phyloP scores from a whole-genome alignment of 108 stramenopile genomes.

The Skeletonema costatum region DNA sequence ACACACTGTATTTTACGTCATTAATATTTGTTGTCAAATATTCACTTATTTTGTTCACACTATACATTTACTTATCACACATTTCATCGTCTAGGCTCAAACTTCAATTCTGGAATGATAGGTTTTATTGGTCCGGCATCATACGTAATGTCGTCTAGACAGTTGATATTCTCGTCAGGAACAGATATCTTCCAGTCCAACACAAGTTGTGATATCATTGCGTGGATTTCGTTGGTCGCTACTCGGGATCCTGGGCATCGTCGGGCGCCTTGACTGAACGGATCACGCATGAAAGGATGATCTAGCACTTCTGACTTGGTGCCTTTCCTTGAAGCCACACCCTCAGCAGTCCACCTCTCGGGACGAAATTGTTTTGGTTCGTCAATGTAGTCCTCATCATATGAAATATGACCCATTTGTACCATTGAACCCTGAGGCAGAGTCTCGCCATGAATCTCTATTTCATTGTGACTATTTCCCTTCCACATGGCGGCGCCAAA shows the following conservation, averaged over 20 bases:
- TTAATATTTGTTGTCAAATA: too few relatives aligned
- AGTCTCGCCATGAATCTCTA: slow-evolving; percentile 32
- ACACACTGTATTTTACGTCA: too few relatives aligned
- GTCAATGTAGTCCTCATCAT: slow-evolving; percentile 35
- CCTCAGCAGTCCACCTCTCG: slow-evolving; percentile 35
- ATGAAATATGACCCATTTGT: slow-evolving; percentile 6
- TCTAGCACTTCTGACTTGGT: slow-evolving; percentile 29
- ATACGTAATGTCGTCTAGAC: slow-evolving; percentile 2
- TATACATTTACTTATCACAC: too few relatives aligned
- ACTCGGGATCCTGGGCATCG: slow-evolving; percentile 44
- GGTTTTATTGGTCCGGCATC: slow-evolving; percentile 24
- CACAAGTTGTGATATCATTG: slow-evolving; percentile 26
- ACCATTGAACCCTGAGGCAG: slow-evolving; percentile 32
- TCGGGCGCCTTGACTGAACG: slow-evolving; percentile 46
- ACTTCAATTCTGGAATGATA: slow-evolving; percentile 6
- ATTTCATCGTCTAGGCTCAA: not conserved
- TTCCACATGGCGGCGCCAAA: slow-evolving; percentile 10
- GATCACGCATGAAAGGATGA: slow-evolving; percentile 34
- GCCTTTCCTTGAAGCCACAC: slow-evolving; percentile 32
- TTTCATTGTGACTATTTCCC: slow-evolving; percentile 4
- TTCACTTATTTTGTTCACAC: too few relatives aligned
- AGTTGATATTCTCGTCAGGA: slow-evolving; percentile 2
- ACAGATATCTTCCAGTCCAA: slow-evolving; percentile 39
- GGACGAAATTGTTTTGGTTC: slow-evolving; percentile 38
- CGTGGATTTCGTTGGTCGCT: slow-evolving; percentile 20